A percentile compares a stretch with the other conserved stretches of the same genome.
phyloP scores from a whole-genome alignment of 345 rosid species.

The Citrus reticulata region DNA sequence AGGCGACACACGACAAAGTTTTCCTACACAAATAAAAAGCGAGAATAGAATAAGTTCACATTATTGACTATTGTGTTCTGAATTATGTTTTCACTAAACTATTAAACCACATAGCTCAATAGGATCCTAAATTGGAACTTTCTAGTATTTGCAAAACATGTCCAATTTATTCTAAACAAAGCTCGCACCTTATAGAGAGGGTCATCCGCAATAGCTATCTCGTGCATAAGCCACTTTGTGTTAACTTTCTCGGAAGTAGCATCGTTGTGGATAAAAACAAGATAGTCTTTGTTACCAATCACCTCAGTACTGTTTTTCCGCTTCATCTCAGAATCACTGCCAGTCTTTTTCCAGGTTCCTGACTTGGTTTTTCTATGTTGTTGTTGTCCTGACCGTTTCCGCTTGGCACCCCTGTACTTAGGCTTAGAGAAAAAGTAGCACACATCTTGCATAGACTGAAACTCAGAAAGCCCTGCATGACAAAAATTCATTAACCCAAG shows the following conservation, averaged over 20 bases:
- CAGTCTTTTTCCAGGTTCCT: slow-evolving; percentile 48
- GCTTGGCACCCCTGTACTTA: neutral
- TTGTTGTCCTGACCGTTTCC: neutral
- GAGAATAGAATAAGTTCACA: neutral
- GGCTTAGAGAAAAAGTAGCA: neutral
- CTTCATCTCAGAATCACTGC: slow-evolving; percentile 21
- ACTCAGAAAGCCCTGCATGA: neutral
- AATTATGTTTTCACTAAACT: too few relatives aligned
- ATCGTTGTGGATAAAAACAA: slow-evolving; percentile 24
- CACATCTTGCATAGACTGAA: neutral
- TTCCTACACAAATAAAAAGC: neutral
- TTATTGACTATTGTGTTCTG: too few relatives aligned
- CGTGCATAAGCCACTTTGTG: slow-evolving; percentile 7
- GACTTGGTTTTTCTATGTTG: slow-evolving; percentile 21
- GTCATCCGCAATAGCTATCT: neutral
- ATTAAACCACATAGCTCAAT: too few relatives aligned
- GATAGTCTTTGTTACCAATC: slow-evolving; percentile 36
- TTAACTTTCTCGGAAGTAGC: neutral
- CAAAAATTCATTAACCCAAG: neutral
- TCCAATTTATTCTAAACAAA: neutral
- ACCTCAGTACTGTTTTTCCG: neutral
- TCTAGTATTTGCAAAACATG: neutral
- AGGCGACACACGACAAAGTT: slow-evolving; percentile 1
- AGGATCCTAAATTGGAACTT: too few relatives aligned
- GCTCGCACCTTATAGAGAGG: neutral